Percentiles rank a stretch among this genome's conserved stretches.
These are phyloP conservation scores for Prunus mira DNA, from an alignment of 306 rosid genomes.

Conservation along the genomic window DNA sequence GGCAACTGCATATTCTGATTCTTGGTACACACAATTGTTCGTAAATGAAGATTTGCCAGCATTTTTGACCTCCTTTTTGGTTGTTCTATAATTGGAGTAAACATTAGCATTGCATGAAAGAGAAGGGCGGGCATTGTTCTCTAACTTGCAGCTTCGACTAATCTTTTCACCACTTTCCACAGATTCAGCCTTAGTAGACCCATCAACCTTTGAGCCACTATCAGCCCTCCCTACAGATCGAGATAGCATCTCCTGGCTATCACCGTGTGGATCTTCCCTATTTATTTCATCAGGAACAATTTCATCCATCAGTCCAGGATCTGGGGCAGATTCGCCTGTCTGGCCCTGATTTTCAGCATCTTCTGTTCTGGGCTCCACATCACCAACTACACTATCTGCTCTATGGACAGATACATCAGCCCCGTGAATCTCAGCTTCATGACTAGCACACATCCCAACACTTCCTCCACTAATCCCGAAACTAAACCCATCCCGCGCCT, in stretches of 20 bases:
- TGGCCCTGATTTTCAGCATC: slow-evolving; percentile 97
- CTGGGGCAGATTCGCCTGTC: slow-evolving; percentile 90
- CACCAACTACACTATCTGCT: slow-evolving; percentile 94
- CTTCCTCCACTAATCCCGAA: slow-evolving; percentile 97
- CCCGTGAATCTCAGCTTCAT: slow-evolving; percentile 98
- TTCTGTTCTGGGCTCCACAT: slow-evolving; percentile 83
- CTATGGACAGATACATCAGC: slow-evolving; percentile 90
- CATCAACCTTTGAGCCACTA: slow-evolving; percentile 93
- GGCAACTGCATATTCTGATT: slow-evolving; percentile 52
- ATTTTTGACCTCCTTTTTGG: slow-evolving; percentile 64
- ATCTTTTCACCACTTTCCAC: slow-evolving; percentile 95
- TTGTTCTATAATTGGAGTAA: slow-evolving; percentile 52
- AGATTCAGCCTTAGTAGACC: slow-evolving; percentile 92
- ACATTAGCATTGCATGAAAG: slow-evolving; percentile 69
- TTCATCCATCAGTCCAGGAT: slow-evolving; percentile 96
- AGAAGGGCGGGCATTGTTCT: slow-evolving; percentile 60
- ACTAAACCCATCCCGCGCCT: slow-evolving; percentile 86
- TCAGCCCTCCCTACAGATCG: slow-evolving; percentile 87
- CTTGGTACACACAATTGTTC: slow-evolving; percentile 44
- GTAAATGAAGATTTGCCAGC: slow-evolving; percentile 70
- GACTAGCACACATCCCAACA: slow-evolving; percentile 99
- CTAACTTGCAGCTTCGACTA: slow-evolving; percentile 68
- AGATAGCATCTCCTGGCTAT: slow-evolving; percentile 95
- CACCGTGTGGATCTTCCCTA: slow-evolving; percentile 87
- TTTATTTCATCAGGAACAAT: slow-evolving; percentile 76